Evolutionary conservation across 2,329 filamentous ascomycete genomes (phyloP), one percentile per base, ranked within the genome.

Genomic region (Neofusicoccum umdonicola): DNA sequence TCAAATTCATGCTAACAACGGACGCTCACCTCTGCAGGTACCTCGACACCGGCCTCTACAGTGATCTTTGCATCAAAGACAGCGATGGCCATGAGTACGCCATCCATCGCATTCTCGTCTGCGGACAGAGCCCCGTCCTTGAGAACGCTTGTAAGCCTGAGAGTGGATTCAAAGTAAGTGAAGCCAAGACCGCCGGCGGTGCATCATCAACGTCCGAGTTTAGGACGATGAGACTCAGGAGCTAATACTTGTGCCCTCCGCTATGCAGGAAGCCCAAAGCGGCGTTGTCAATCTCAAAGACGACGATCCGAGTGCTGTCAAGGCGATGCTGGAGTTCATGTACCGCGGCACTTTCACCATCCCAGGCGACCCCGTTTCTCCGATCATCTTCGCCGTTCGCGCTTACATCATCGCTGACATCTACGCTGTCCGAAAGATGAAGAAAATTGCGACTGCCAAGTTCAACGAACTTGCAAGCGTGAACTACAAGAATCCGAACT

Each of bases 271-370:
- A 8, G 17, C 27, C 11, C 31, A 45, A 12, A 37, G 22, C 7
- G 42, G 42, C 15, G 11, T 47, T 65, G 88, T 97, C 66, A 80
- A 88, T 65, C 88, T 96, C 27, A 73, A 82, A 1, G 79, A 84
- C 67, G 89, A 92, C 69, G 85, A 92, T 70, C 77, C 91, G 48
- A 88, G 91, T 68, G 88, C 91, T 27, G 87, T 92, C 63, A 88
- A 89, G 66, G 92, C 88, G 75, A 91, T 93, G 70, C 85, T 95
- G 69, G 90, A 95, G 76, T 95, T 87, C 76, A 87, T 94, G 60
- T 96, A 96, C 79, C 93, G 90, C 1, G 86, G 86, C 74, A 90
- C 95, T 79, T 95, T 97, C 83, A 39, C 1, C 2, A 1, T 9
- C n/a, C 1, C 17, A 3, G 27, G n/a, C 0, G 6, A 9, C 19